A percentile compares a stretch with the other conserved stretches of the same genome.
Evolutionary conservation across 495 filamentous ascomycete genomes (phyloP).

Genomic region (Tuber calosporum): DNA sequence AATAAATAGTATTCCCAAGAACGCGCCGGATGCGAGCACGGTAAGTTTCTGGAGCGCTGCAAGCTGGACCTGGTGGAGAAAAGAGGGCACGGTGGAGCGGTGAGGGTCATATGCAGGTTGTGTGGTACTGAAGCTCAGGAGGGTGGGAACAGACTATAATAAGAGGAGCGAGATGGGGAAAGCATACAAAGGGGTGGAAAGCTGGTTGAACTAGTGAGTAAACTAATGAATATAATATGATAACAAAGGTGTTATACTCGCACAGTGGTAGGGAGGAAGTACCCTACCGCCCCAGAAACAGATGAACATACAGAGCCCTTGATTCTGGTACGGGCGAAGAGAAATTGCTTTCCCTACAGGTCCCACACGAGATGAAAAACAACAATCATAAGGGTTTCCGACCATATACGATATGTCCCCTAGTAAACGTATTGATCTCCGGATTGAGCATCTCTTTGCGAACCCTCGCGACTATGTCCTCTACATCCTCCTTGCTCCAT

Average conservation of each 20-base stretch:
- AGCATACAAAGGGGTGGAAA: neutral
- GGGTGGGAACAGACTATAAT: neutral
- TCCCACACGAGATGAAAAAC: neutral
- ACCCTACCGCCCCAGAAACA: neutral
- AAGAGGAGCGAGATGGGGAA: neutral
- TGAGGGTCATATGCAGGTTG: neutral
- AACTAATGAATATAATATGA: neutral
- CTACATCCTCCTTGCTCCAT: constrained; percentile 47
- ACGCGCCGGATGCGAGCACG: neutral
- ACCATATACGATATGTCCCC: constrained; percentile 8
- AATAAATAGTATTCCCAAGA: neutral
- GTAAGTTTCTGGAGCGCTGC: neutral
- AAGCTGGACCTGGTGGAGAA: neutral
- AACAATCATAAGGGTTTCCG: constrained; percentile 8
- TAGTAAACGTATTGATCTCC: constrained; percentile 10
- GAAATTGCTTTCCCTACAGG: neutral
- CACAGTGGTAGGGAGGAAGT: neutral
- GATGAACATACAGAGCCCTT: neutral
- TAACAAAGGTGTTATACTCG: neutral
- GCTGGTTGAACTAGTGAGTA: neutral
- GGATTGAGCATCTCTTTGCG: constrained; percentile 41
- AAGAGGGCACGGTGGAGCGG: neutral
- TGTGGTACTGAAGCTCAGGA: neutral
- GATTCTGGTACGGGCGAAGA: neutral
- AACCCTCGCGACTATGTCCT: constrained; percentile 44